Evolutionary conservation across 139 green algal species (phyloP).

Genomic region (Medakamo hakoo): DNA sequence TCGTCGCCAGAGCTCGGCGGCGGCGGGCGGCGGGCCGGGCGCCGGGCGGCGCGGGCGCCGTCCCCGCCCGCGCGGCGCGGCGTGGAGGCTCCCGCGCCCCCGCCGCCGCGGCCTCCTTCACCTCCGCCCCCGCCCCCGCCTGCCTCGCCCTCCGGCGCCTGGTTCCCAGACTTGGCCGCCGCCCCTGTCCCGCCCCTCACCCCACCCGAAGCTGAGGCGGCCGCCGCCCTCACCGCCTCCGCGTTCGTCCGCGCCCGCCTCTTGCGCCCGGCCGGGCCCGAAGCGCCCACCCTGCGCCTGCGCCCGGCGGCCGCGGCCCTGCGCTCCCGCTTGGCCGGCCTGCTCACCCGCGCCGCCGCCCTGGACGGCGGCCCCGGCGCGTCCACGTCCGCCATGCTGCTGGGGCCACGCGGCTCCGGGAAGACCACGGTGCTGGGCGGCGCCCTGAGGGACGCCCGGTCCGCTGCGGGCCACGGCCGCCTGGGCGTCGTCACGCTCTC

Average conservation of each 20-base stretch:
- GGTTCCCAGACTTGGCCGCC: background rate
- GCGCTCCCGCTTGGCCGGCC: background rate
- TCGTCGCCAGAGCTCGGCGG: too few relatives aligned
- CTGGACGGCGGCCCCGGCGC: constrained; percentile 1
- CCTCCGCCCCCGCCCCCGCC: background rate
- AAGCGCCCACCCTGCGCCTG: background rate
- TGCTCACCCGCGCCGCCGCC: background rate
- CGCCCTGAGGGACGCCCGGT: constrained; percentile 6
- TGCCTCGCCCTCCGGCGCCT: background rate
- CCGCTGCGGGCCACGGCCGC: constrained; percentile 1
- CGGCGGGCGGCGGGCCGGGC: too few relatives aligned
- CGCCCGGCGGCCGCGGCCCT: background rate
- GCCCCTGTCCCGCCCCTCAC: background rate
- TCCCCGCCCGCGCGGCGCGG: too few relatives aligned
- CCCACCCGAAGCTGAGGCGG: background rate
- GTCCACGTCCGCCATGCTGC: constrained; percentile 23
- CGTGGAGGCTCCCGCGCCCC: too few relatives aligned
- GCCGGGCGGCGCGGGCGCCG: too few relatives aligned
- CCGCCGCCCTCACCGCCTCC: background rate
- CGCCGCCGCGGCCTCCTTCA: background rate
- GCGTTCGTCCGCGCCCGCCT: background rate
- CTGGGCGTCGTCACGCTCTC: constrained; percentile 57
- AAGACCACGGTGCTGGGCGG: constrained; percentile 27
- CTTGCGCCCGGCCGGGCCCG: background rate
- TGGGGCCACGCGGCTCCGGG: constrained; percentile 25